Base-by-base conservation (phyloP, 768 basidiomycete species). In the Dendrothele bispora region DNA sequence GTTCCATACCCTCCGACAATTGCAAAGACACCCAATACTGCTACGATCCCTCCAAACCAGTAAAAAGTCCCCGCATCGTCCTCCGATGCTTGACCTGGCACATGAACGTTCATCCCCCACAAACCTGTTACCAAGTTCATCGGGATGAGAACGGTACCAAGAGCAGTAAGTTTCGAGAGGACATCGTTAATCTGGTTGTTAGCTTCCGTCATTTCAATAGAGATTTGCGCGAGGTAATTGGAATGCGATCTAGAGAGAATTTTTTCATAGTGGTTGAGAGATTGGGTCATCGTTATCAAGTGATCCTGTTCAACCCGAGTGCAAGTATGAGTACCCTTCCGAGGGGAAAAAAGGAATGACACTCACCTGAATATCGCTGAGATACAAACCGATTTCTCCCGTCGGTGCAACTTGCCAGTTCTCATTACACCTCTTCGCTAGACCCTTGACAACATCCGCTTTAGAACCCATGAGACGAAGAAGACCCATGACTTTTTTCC, bases 131-230 rank as follows among this genome's bases (percentile, higher is more conserved):
- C 83, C 65, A 98, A 69, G 66, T 98, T 98, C 88, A 95, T 97
- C 28, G 90, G 97, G 63, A 99, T 86, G 56, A 98, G 86, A 5
- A 99, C 84, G 5, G 97, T 99, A 79, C 97, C 97, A 38, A 99
- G 79, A 6, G 97, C 95, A 0, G 97, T 98, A 51, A 99, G 75
- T 73, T 98, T 98, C 4, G 91, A 92, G 5, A 98, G 82, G 2
- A 99, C 97, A 62, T 98, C 94, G 69, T 99, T 99, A 73, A 98
- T 99, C 72, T 98, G 94, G 67, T 99, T 99, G 71, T 99, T 99
- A 34, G 97, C 97, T 59, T 98, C 95, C 28, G 93, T 95, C 95
- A 98, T 99, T 73, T 98, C 97, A 68, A 99, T 98, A 35, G 94
- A 97, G 57, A 99, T 99, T 61, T 98, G 97, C 1, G 97, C 97